These are phyloP conservation scores for Annona squamosa DNA, from an alignment of 164 flowering plant genomes.

Conservation along the genomic window DNA sequence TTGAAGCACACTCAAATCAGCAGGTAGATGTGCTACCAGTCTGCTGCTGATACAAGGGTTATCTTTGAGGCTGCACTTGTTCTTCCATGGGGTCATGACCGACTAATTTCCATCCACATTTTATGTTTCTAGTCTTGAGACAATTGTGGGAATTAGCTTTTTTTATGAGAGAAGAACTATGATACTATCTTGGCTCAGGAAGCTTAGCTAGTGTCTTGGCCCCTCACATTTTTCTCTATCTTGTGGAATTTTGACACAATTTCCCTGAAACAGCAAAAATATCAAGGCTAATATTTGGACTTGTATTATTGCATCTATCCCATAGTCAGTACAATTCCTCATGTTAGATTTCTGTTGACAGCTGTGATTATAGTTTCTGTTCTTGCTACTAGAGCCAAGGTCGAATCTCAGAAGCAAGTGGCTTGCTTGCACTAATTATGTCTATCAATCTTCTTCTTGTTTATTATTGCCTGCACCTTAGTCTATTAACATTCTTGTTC, in stretches of 20 bases:
- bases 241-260: background rate
- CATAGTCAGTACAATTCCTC: background rate
- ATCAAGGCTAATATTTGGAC: background rate
- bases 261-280: background rate
- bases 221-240: too few relatives aligned
- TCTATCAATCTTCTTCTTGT: too few relatives aligned
- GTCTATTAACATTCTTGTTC: too few relatives aligned
- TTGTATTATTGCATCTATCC: too few relatives aligned
- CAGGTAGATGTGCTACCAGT: constrained; percentile 39
- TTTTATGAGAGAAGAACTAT: background rate
- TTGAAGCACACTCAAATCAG: constrained; percentile 95
- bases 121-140: background rate
- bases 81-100: background rate
- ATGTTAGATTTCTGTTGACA: background rate
- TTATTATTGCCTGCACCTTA: too few relatives aligned
- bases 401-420: background rate
- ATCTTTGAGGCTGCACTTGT: background rate
- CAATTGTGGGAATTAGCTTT: background rate
- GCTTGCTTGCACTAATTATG: too few relatives aligned
- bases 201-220: too few relatives aligned
- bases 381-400: background rate
- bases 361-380: background rate
- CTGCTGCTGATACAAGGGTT: too few relatives aligned
- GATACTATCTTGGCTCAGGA: background rate
- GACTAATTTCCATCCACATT: background rate